Conservation (phyloP, 805 yeast species). For the Barnettozyma sucrosica region DNA sequence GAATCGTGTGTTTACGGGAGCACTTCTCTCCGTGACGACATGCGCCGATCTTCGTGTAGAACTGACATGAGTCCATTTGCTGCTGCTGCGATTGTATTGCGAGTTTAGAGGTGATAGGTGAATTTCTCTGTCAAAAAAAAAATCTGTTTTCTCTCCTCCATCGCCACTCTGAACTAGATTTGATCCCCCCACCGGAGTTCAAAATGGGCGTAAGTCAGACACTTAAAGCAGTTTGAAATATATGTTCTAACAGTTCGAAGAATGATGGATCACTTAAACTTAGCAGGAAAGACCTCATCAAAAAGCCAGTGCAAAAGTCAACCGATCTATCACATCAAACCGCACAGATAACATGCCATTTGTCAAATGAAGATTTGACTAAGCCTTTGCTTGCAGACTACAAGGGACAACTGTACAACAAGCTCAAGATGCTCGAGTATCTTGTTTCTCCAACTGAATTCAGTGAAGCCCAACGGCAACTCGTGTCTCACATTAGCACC, state of each 20-base stretch:
- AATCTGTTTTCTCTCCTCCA: not conserved
- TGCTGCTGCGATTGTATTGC: conserved; percentile 7
- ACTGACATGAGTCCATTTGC: conserved; percentile 41
- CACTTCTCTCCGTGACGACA: conserved; percentile 92
- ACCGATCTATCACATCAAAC: conserved; percentile 20
- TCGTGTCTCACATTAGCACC: conserved; percentile 31
- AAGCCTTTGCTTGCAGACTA: conserved; percentile 62
- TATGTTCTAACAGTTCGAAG: not conserved
- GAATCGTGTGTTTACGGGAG: conserved; percentile 64
- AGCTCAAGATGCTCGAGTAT: conserved; percentile 54
- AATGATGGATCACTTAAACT: conserved; percentile 36
- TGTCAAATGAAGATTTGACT: conserved; percentile 38
- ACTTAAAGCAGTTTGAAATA: no score
- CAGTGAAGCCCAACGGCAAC: conserved; percentile 19
- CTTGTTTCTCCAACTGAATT: conserved; percentile 31
- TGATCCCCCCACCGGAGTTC: not conserved
- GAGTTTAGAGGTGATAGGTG: not conserved
- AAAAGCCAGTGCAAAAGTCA: conserved; percentile 9
- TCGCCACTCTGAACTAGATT: not conserved
- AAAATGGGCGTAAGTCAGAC: not conserved
- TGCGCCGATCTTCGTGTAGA: conserved; percentile 81
- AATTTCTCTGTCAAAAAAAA: not conserved
- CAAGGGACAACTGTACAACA: conserved; percentile 59
- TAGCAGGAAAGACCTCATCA: conserved; percentile 45
- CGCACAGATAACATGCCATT: conserved; percentile 38